Evolutionary conservation across 805 yeast genomes (phyloP).

Genomic region (Clavispora fructus): DNA sequence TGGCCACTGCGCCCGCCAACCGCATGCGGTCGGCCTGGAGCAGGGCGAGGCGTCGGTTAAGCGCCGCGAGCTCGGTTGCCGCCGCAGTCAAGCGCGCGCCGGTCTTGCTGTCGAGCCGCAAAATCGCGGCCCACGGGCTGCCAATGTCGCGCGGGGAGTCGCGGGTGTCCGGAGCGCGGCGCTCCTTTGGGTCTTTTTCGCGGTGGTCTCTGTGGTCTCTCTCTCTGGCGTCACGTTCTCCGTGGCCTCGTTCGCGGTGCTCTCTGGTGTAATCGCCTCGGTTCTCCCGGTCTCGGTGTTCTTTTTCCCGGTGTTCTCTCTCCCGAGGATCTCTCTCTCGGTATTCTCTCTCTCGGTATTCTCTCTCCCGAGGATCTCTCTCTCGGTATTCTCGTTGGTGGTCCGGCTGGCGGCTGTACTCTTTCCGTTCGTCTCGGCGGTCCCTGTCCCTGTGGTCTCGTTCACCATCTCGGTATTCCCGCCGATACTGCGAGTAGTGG

Average conservation of each 20-base stretch:
- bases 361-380: conserved; percentile 2
- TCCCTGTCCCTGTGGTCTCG: conserved; percentile 9
- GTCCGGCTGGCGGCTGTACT: conserved; percentile 5
- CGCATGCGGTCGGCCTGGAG: conserved; percentile 21
- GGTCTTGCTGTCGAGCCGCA: conserved; percentile 23
- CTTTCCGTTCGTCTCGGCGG: conserved; percentile 19
- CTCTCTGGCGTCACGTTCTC: background rate
- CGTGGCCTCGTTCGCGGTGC: background rate
- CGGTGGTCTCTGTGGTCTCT: background rate
- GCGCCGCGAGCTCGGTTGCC: conserved; percentile 19
- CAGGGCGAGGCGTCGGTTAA: conserved; percentile 21
- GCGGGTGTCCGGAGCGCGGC: background rate
- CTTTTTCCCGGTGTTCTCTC: background rate
- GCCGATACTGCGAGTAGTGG: conserved; percentile 4
- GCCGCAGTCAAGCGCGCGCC: conserved; percentile 21
- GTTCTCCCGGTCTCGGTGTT: background rate
- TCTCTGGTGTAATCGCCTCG: background rate
- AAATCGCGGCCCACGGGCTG: conserved; percentile 31
- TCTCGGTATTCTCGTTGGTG: background rate
- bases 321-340: conserved; percentile 1
- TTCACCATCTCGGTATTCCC: conserved; percentile 3
- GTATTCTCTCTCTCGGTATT: conserved; percentile 1
- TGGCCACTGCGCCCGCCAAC: conserved; percentile 11
- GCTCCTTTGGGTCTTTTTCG: background rate
- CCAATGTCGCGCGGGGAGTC: background rate